These are phyloP conservation scores for Geranium rotundifolium DNA, from an alignment of 345 rosid species.

Conservation along the genomic window DNA sequence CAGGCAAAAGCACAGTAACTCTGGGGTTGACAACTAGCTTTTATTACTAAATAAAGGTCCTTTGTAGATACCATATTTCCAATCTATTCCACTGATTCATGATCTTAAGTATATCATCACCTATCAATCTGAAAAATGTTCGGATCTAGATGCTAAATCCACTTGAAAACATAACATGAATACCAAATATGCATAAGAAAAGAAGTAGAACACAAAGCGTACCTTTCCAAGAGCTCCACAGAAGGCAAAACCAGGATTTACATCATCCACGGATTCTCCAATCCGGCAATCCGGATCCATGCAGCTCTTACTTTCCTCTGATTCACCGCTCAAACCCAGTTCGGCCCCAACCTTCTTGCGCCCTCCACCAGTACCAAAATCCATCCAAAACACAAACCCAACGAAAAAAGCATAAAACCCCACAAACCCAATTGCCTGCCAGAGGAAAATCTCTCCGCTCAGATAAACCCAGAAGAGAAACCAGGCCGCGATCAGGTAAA, in stretches of 20 bases:
- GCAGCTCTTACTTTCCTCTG: constrained; percentile 15
- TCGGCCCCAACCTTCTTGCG: constrained; percentile 14
- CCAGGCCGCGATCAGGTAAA: constrained; percentile 58
- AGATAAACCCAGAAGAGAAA: constrained; percentile 75
- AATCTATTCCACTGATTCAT: background rate
- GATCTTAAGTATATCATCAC: background rate
- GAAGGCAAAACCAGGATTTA: constrained; percentile 21
- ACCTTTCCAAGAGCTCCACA: constrained; percentile 36
- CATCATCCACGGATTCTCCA: constrained; percentile 20
- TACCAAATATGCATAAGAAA: background rate
- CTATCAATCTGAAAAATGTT: background rate
- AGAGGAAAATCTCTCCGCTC: constrained; percentile 90
- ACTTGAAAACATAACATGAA: no score
- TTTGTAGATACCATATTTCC: background rate
- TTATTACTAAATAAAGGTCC: background rate
- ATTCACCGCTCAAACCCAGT: constrained; percentile 3
- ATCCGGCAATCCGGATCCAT: constrained; percentile 29
- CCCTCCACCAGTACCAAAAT: constrained; percentile 38
- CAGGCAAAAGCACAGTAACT: no score
- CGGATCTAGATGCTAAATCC: background rate
- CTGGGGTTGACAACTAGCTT: no score
- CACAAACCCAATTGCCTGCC: constrained; percentile 89
- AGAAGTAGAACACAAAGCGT: background rate
- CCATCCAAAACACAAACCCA: constrained; percentile 91
- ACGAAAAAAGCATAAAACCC: constrained; percentile 79